These are phyloP conservation scores for Meripilus lineatus DNA, from an alignment of 1,284 basidiomycete genomes.

Conservation along the genomic window DNA sequence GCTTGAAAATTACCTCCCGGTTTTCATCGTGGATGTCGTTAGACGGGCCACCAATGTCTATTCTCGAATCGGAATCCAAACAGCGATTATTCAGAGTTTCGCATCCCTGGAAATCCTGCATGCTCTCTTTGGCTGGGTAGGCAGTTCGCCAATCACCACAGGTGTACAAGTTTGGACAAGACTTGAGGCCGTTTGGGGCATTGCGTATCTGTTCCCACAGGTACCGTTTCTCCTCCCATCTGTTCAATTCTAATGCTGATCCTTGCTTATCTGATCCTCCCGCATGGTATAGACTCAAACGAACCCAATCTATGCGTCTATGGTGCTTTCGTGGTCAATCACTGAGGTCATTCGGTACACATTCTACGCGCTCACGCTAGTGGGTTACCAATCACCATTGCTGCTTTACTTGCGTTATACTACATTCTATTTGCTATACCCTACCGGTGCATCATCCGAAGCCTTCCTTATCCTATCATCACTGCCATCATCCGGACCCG, in stretches of 20 bases:
- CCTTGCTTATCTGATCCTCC: not conserved
- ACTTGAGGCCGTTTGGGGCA: slow-evolving; percentile 85
- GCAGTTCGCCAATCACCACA: slow-evolving; percentile 80
- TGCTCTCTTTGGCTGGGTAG: slow-evolving; percentile 78
- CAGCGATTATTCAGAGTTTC: slow-evolving; percentile 75
- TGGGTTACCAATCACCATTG: slow-evolving; percentile 42
- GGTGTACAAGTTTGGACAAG: slow-evolving; percentile 84
- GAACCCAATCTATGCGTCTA: slow-evolving; percentile 83
- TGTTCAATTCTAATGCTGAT: not conserved
- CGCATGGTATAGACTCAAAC: slow-evolving; percentile 49
- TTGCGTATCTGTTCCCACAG: slow-evolving; percentile 56
- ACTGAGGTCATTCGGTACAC: slow-evolving; percentile 92
- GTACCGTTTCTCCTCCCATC: slow-evolving; percentile 29
- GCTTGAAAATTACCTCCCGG: slow-evolving; percentile 27
- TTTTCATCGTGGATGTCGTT: slow-evolving; percentile 20
- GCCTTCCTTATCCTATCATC: slow-evolving; percentile 81
- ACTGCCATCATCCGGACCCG: slow-evolving; percentile 33
- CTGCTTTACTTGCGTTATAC: slow-evolving; percentile 81
- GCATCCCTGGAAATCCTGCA: slow-evolving; percentile 85
- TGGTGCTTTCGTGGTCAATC: slow-evolving; percentile 92
- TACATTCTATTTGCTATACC: slow-evolving; percentile 91
- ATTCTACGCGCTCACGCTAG: slow-evolving; percentile 78
- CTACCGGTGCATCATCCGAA: slow-evolving; percentile 87
- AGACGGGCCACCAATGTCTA: slow-evolving; percentile 44
- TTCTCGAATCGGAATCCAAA: slow-evolving; percentile 53